Conservation (phyloP, 805 yeast genomes). For the Cyberlindnera mycetangii region DNA sequence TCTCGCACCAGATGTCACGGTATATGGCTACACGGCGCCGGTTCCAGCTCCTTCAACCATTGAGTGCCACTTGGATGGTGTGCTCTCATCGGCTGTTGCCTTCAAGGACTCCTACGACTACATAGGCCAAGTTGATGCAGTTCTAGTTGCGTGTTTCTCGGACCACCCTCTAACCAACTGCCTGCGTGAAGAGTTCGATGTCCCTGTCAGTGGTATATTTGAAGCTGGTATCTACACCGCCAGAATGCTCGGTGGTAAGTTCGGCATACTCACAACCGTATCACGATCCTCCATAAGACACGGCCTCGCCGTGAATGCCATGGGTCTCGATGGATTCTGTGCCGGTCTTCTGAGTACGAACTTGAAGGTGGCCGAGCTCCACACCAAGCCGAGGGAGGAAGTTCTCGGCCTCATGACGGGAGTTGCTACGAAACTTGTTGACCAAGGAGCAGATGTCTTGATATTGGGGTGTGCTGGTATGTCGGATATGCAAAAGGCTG, state of each 20-base stretch:
- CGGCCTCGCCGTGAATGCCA: constrained; percentile 28
- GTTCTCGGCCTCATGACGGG: constrained; percentile 28
- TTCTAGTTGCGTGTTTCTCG: constrained; percentile 35
- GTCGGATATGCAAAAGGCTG: constrained; percentile 30
- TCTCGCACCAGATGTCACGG: constrained; percentile 30
- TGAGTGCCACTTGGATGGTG: constrained; percentile 35
- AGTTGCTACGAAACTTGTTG: constrained; percentile 28
- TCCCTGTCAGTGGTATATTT: constrained; percentile 34
- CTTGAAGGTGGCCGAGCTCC: constrained; percentile 32
- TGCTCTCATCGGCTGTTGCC: constrained; percentile 31
- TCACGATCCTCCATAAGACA: constrained; percentile 33
- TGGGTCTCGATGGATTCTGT: constrained; percentile 31
- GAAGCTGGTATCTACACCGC: constrained; percentile 35
- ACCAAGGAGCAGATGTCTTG: constrained; percentile 30
- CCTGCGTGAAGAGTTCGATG: constrained; percentile 34
- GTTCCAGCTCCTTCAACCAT: constrained; percentile 30
- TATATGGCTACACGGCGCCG: constrained; percentile 33
- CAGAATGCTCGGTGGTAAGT: constrained; percentile 32
- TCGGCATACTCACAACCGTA: constrained; percentile 33
- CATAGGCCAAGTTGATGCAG: constrained; percentile 30
- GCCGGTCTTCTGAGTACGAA: constrained; percentile 34
- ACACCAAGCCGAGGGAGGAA: constrained; percentile 31
- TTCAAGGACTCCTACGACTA: constrained; percentile 31
- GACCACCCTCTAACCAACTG: constrained; percentile 35
- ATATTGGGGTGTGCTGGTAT: constrained; percentile 35